Conservation (phyloP, 208 protist genomes). For the Acanthamoeba sp. region DNA sequence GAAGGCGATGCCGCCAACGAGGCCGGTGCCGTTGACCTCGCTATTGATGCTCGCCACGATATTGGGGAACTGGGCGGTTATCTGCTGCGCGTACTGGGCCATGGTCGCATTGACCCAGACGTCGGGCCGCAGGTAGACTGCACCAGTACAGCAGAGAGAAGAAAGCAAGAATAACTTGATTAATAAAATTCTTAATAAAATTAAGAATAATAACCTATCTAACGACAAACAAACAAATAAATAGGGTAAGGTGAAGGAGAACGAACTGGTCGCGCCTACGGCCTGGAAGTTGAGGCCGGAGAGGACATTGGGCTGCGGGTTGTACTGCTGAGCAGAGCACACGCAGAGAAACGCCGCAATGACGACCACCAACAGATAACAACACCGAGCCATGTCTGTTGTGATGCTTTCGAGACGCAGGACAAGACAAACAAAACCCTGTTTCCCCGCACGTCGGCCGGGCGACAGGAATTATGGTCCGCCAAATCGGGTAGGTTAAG, state of each 20-base stretch:
- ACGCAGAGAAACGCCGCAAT: background rate
- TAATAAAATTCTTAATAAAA: too few species aligned
- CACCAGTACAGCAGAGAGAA: background rate
- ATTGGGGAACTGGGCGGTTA: background rate
- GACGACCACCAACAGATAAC: background rate
- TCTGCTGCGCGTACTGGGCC: background rate
- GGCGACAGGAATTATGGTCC: too few species aligned
- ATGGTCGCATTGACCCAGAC: background rate
- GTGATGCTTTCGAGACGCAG: background rate
- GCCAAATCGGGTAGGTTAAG: too few species aligned
- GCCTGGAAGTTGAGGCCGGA: conserved; percentile 17
- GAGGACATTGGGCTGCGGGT: conserved; percentile 22
- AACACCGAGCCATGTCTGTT: background rate
- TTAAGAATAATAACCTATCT: too few species aligned
- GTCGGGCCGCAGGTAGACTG: background rate
- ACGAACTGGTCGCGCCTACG: conserved; percentile 27
- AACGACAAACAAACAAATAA: too few species aligned
- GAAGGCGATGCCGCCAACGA: background rate
- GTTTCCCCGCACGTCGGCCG: too few species aligned
- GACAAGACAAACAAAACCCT: background rate
- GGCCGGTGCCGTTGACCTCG: conserved; percentile 7
- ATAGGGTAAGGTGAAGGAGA: background rate
- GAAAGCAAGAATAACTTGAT: background rate
- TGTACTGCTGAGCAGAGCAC: background rate
- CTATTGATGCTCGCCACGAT: background rate